Percentiles rank a stretch among this genome's conserved stretches.
phyloP scores from a whole-genome alignment of 495 filamentous ascomycete species.

The Neurospora africana region DNA sequence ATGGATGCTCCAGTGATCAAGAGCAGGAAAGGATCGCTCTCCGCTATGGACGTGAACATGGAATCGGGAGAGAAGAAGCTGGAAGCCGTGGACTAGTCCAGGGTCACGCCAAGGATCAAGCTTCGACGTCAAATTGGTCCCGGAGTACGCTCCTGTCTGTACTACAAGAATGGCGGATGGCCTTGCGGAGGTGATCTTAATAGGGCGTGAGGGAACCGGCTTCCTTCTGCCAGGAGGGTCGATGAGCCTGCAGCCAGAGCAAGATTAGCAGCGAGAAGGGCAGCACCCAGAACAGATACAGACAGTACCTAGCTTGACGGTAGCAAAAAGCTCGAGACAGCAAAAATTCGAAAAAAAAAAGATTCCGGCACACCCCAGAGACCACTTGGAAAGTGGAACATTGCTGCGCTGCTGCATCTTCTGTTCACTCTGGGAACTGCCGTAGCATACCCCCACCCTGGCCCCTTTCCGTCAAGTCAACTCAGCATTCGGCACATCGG shows the following conservation, averaged over 20 bases:
- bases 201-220: slow-evolving; percentile 24
- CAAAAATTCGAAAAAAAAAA: slow-evolving; percentile 29
- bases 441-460: slow-evolving; percentile 16
- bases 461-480: not conserved
- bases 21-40: slow-evolving; percentile 2
- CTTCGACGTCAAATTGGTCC: slow-evolving; percentile 11
- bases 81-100: not conserved
- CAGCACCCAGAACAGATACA: slow-evolving; percentile 20
- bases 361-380: slow-evolving; percentile 20
- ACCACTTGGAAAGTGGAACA: slow-evolving; percentile 13
- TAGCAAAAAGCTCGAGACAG: slow-evolving; percentile 45
- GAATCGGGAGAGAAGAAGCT: slow-evolving; percentile 18
- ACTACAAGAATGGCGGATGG: slow-evolving; percentile 20
- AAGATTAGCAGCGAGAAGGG: slow-evolving; percentile 43
- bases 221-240: slow-evolving; percentile 6
- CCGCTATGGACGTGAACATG: slow-evolving; percentile 3
- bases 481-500: not conserved
- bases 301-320: slow-evolving; percentile 47
- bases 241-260: slow-evolving; percentile 11
- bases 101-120: slow-evolving; percentile 11
- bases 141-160: slow-evolving; percentile 30
- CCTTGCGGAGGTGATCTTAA: slow-evolving; percentile 37
- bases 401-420: slow-evolving; percentile 24
- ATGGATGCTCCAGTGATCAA: not conserved
- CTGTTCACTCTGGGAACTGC: slow-evolving; percentile 23